These are phyloP conservation scores for Tolypocladium paradoxum DNA, from an alignment of 2,329 filamentous ascomycete species.

Conservation along the genomic window DNA sequence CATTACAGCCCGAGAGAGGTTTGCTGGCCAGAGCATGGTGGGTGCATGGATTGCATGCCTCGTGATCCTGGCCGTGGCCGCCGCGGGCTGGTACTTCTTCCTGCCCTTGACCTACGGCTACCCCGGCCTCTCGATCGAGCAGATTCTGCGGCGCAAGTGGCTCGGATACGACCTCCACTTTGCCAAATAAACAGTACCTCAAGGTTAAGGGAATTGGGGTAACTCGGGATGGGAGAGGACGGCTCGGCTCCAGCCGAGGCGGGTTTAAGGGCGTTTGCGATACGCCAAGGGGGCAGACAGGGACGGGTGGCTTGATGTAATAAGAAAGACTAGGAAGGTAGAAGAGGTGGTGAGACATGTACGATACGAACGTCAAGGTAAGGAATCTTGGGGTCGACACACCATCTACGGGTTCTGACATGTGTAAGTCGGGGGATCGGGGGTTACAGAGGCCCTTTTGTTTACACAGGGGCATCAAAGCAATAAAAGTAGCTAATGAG, in stretches of 20 bases:
- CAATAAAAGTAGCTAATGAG: neutral
- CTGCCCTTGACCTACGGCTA: slow-evolving; percentile 91
- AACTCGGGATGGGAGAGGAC: rapidly evolving
- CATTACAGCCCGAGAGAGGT: slow-evolving; percentile 69
- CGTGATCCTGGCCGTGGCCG: slow-evolving; percentile 56
- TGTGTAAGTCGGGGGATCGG: neutral
- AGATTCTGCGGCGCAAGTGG: slow-evolving; percentile 84
- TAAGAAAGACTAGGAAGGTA: neutral
- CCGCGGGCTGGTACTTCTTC: slow-evolving; percentile 86
- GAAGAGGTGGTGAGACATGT: neutral
- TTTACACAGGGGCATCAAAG: neutral
- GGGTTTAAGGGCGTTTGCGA: neutral
- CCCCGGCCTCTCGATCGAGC: slow-evolving; percentile 69
- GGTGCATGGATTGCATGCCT: slow-evolving; percentile 68
- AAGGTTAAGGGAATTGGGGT: too few species aligned
- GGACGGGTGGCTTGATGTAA: neutral
- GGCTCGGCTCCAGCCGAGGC: neutral
- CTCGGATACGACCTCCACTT: slow-evolving; percentile 96
- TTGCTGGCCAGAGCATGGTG: slow-evolving; percentile 66
- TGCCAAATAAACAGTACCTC: slow-evolving; percentile 60
- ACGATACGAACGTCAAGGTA: neutral
- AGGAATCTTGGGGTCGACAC: neutral
- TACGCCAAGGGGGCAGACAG: neutral
- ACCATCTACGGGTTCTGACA: neutral
- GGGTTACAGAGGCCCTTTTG: neutral